Conservation (phyloP, 1,284 basidiomycete genomes). For the Malassezia sympodialis region DNA sequence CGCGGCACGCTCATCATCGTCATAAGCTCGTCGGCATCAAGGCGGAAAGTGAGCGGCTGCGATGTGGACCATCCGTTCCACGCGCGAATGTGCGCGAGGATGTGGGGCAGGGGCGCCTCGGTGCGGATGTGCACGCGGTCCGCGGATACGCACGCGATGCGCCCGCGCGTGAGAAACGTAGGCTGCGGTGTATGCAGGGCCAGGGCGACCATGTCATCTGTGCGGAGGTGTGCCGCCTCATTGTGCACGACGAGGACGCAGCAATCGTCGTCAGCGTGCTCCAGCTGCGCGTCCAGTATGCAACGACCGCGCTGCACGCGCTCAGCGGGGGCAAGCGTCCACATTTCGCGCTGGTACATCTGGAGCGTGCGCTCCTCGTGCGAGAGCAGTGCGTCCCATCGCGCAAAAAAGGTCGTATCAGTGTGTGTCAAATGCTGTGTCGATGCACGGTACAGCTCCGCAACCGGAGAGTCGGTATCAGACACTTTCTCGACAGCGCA, state of each 20-base stretch:
- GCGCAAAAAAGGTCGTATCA: constrained; percentile 71
- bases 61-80: neutral
- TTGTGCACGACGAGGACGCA: neutral
- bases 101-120: constrained; percentile 60
- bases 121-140: constrained; percentile 63
- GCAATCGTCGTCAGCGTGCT: constrained; percentile 47
- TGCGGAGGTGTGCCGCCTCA: constrained; percentile 55
- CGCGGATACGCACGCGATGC: constrained; percentile 48
- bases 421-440: constrained; percentile 64
- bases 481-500: constrained; percentile 50
- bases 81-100: constrained; percentile 20
- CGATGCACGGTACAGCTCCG: constrained; percentile 65
- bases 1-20: constrained; percentile 77
- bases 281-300: constrained; percentile 20
- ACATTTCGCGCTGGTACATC: constrained; percentile 77
- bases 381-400: constrained; percentile 78
- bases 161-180: constrained; percentile 4
- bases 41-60: constrained; percentile 59
- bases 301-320: constrained; percentile 57
- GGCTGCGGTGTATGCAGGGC: constrained; percentile 57
- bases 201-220: constrained; percentile 68
- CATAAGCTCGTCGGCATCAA: constrained; percentile 85
- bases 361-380: constrained; percentile 79
- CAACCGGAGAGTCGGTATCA: constrained; percentile 55
- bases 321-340: constrained; percentile 74